Conservation (phyloP, 164 flowering plant species). For the Macadamia integrifolia region DNA sequence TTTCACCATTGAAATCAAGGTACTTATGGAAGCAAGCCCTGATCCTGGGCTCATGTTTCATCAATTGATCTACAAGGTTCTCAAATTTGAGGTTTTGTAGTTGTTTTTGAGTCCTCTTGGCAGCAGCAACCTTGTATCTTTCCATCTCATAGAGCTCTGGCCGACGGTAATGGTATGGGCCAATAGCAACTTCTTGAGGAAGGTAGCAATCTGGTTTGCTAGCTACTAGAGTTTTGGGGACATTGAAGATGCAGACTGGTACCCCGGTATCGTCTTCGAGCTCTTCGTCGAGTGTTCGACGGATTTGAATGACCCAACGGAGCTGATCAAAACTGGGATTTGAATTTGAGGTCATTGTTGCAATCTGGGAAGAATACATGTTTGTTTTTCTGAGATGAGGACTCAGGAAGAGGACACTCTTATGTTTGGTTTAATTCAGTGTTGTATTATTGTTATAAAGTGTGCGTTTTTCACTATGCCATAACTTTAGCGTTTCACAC, state of each 20-base stretch:
- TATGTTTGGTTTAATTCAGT: neutral
- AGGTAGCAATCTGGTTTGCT: constrained; percentile 17
- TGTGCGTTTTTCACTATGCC: neutral
- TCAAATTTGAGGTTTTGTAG: constrained; percentile 9
- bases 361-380: neutral
- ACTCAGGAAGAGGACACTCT: neutral
- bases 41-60: constrained; percentile 9
- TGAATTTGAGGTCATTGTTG: constrained; percentile 1
- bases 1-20: constrained; percentile 8
- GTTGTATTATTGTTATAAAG: too few relatives aligned
- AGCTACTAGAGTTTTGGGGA: constrained; percentile 13
- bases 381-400: neutral
- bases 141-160: constrained; percentile 20
- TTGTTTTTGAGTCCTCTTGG: constrained; percentile 7
- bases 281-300: constrained; percentile 6
- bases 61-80: constrained; percentile 7
- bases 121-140: constrained; percentile 16
- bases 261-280: neutral
- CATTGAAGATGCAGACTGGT: constrained; percentile 12
- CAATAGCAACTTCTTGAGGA: constrained; percentile 21
- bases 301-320: constrained; percentile 14
- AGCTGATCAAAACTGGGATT: neutral
- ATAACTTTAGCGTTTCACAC: too few relatives aligned
- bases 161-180: constrained; percentile 18
- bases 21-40: constrained; percentile 16